Evolutionary conservation across 73 alveolate species (phyloP).

Genomic region (Durusdinium trenchii): DNA sequence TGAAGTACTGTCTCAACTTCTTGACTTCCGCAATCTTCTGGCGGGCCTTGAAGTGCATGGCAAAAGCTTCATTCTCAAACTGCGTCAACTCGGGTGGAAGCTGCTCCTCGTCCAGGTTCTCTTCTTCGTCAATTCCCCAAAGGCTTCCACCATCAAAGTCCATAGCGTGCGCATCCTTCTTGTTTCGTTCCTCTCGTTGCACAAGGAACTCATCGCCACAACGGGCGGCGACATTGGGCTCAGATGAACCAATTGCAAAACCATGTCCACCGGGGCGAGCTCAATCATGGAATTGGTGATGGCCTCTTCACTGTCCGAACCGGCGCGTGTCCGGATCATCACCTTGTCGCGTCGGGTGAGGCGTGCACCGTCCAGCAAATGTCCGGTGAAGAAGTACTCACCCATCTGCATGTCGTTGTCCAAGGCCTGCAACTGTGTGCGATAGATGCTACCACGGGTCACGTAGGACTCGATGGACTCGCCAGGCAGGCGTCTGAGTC

Average conservation of each 20-base stretch:
- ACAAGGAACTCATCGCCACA: conserved; percentile 2
- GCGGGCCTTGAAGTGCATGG: conserved; percentile 24
- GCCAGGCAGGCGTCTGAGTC: background rate
- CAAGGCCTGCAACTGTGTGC: background rate
- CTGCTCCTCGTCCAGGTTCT: background rate
- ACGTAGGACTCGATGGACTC: conserved; percentile 27
- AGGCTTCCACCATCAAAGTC: background rate
- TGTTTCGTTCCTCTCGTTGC: background rate
- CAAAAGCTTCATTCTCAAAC: background rate
- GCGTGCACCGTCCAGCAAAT: conserved; percentile 21
- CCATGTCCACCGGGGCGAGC: conserved; percentile 9
- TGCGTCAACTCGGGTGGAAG: background rate
- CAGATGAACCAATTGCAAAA: background rate
- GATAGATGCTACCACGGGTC: background rate
- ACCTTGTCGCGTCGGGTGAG: conserved; percentile 11
- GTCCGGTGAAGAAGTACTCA: conserved; percentile 3
- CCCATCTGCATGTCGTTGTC: conserved; percentile 62
- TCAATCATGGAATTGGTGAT: conserved; percentile 40
- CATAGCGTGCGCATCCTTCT: background rate
- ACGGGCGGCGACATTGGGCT: conserved; percentile 30
- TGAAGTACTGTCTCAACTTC: conserved; percentile 31
- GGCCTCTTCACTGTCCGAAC: background rate
- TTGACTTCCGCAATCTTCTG: conserved; percentile 15
- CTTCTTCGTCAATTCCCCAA: background rate
- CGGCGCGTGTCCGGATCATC: conserved; percentile 44